Conservation (phyloP, 2,329 filamentous ascomycete genomes). For the Tolypocladium pustulatum region DNA sequence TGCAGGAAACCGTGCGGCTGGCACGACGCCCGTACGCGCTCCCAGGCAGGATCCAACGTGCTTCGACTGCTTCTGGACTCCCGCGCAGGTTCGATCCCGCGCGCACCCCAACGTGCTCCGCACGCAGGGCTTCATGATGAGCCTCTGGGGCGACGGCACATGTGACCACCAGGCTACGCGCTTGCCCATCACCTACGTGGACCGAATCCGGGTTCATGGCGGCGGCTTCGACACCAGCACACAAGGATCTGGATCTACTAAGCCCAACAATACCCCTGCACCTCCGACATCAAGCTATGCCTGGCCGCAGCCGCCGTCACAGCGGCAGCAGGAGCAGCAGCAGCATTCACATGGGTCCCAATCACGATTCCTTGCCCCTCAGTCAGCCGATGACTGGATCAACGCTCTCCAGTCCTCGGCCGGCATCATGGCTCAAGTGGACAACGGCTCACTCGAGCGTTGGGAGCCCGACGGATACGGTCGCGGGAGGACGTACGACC, state of each 20-base stretch:
- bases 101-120: constrained; percentile 53
- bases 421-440: constrained; percentile 53
- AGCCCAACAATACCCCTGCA: neutral
- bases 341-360: neutral
- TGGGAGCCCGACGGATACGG: constrained; percentile 63
- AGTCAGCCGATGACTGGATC: constrained; percentile 27
- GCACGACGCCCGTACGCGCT: constrained; percentile 11
- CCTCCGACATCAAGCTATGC: neutral
- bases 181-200: constrained; percentile 57
- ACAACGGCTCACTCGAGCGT: constrained; percentile 60
- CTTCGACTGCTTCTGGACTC: constrained; percentile 66
- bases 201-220: constrained; percentile 56
- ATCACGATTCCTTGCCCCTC: constrained; percentile 6
- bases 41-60: constrained; percentile 47
- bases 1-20: neutral
- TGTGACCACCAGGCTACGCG: constrained; percentile 48
- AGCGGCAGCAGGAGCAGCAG: neutral
- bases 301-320: neutral
- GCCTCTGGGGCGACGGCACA: constrained; percentile 48
- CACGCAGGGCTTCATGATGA: constrained; percentile 56
- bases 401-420: constrained; percentile 31
- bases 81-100: constrained; percentile 56
- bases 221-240: constrained; percentile 18
- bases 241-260: neutral
- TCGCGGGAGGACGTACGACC: constrained; percentile 43